Evolutionary conservation across 768 basidiomycete genomes (phyloP), one percentile per base, ranked within the genome.

Genomic region (Leccinum ochraceum): DNA sequence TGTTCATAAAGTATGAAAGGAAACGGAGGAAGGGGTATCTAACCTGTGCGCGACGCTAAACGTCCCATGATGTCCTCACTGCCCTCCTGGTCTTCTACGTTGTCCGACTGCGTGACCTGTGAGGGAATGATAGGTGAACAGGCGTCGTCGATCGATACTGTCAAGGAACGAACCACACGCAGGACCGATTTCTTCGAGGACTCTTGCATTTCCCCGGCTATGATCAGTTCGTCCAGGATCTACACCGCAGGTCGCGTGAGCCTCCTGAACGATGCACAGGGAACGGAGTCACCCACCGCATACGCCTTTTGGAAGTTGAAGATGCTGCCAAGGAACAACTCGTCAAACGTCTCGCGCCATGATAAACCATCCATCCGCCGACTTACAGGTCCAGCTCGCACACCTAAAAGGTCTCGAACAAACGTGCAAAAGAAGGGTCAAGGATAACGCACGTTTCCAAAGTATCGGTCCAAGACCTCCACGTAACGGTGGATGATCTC

Each of bases 231-330:
- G 69, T 98, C 96, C 39, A 98, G 78, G 60, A 98, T 86, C 89
- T 92, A 46, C 20, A 20, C 20, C 44, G 56, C 39, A 39, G 1
- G 16, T 50, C 37, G 10, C 32, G 48, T 63, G 6, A 68, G 56
- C 57, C 4, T 20, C 24, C 37, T 28, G 51, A 4, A 10, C 22
- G 7, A 30, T 37, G 53, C 13, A 26, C n/a, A n/a, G 13, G 60
- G 54, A 48, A 16, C 30, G 50, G 20, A 26, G 0, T 36, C 17
- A 42, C 79, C 50, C 62, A 92, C 95, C 4, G 92, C 86, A 72
- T 94, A 97, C 2, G 95, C 96, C 74, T 94, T 92, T 72, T 98
- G 92, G 73, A 98, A 98, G 78, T 97, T 97, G 84, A 97, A 98
- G 66, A 98, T 96, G 56, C 93, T 95, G 42, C 51, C 51, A 54